These are phyloP conservation scores for Aspergillus brunneoviolaceus DNA, from an alignment of 2,329 filamentous ascomycete species.

Conservation along the genomic window DNA sequence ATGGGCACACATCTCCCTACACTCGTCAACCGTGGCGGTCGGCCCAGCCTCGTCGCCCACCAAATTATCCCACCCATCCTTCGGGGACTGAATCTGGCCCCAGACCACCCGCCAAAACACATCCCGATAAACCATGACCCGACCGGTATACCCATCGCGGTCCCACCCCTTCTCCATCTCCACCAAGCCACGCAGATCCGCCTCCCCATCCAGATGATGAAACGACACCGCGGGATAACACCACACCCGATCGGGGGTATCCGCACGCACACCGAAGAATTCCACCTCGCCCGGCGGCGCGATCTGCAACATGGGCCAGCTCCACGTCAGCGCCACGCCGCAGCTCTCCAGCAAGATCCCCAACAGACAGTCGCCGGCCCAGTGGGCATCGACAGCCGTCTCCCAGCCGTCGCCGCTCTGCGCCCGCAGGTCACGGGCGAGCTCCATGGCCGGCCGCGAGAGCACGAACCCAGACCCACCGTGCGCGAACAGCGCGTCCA, in stretches of 20 bases:
- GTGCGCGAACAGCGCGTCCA: conserved; percentile 49
- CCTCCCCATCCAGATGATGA: conserved; percentile 46
- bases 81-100: not conserved
- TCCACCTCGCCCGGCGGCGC: conserved; percentile 42
- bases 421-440: conserved; percentile 37
- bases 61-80: conserved; percentile 12
- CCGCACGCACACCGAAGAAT: conserved; percentile 37
- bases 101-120: conserved; percentile 7
- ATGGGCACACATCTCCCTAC: conserved; percentile 4
- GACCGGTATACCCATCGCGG: not conserved
- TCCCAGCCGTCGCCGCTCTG: conserved; percentile 44
- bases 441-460: conserved; percentile 48
- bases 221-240: conserved; percentile 51
- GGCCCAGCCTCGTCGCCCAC: not conserved
- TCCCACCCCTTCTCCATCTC: conserved; percentile 37
- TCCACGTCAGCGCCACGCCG: conserved; percentile 42
- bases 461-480: conserved; percentile 54
- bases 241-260: conserved; percentile 40
- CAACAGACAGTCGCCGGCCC: conserved; percentile 51
- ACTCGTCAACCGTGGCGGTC: not conserved
- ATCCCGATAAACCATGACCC: conserved; percentile 10
- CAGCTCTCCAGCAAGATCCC: conserved; percentile 45
- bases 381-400: conserved; percentile 42
- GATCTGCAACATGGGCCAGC: conserved; percentile 48
- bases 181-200: conserved; percentile 42